phyloP scores from a whole-genome alignment of 2,329 filamentous ascomycete genomes.

The Pseudohalonectria lignicola region DNA sequence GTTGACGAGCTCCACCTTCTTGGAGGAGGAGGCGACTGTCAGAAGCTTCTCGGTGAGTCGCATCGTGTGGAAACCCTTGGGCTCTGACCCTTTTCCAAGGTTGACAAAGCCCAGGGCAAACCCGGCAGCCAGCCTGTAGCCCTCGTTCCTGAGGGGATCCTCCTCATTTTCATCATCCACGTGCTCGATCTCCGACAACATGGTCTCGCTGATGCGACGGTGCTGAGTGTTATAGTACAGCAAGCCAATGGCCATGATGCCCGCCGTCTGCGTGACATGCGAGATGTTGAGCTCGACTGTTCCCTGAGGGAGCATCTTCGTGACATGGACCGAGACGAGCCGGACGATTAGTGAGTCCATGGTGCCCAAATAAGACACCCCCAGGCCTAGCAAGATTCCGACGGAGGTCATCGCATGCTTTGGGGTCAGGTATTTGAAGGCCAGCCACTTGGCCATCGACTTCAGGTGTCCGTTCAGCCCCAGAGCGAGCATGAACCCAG shows the following conservation, averaged over 20 bases:
- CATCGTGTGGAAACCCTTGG: constrained; percentile 90
- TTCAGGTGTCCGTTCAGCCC: constrained; percentile 94
- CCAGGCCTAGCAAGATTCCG: constrained; percentile 81
- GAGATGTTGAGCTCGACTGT: constrained; percentile 92
- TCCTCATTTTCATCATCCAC: constrained; percentile 74
- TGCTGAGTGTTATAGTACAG: constrained; percentile 94
- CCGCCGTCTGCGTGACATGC: constrained; percentile 85
- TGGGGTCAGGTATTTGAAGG: constrained; percentile 97
- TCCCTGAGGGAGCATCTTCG: constrained; percentile 81
- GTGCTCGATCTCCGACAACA: constrained; percentile 94
- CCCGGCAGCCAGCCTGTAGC: constrained; percentile 89
- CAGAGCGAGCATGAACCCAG: constrained; percentile 81
- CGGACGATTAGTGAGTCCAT: constrained; percentile 96
- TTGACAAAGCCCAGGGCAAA: constrained; percentile 94
- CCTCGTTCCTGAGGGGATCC: constrained; percentile 79
- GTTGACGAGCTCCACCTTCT: constrained; percentile 86
- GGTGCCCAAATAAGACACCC: constrained; percentile 87
- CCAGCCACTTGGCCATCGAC: constrained; percentile 91
- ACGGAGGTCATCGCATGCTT: constrained; percentile 99
- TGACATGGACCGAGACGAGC: constrained; percentile 89
- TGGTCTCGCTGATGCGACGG: constrained; percentile 96
- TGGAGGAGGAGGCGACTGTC: constrained; percentile 73
- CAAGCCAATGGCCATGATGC: constrained; percentile 92
- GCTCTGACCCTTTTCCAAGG: constrained; percentile 76
- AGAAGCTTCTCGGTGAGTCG: constrained; percentile 80